phyloP scores from a whole-genome alignment of 306 rosid species.

The Styphnolobium japonicum region DNA sequence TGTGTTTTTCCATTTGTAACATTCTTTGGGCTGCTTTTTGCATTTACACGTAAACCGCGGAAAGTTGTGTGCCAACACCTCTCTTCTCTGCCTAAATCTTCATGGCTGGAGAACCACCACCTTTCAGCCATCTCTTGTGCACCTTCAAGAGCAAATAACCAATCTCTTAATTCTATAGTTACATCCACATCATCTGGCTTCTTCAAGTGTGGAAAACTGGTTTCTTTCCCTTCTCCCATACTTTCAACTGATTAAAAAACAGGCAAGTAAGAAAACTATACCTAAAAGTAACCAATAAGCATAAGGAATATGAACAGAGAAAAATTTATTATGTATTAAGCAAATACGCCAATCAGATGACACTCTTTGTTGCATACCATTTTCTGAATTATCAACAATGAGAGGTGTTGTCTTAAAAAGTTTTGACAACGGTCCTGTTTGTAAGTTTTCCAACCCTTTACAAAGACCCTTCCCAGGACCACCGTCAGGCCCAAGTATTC shows the following conservation, averaged over 20 bases:
- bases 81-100: conserved; percentile 67
- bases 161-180: conserved; percentile 72
- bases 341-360: conserved; percentile 17
- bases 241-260: conserved; percentile 40
- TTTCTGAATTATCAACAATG: conserved; percentile 39
- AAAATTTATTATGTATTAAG: not conserved
- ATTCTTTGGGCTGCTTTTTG: conserved; percentile 60
- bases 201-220: conserved; percentile 53
- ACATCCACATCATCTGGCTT: conserved; percentile 86
- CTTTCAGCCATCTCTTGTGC: conserved; percentile 70
- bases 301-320: conserved; percentile 2
- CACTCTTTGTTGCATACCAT: conserved; percentile 50
- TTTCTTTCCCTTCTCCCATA: conserved; percentile 50
- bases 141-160: conserved; percentile 97
- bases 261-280: not conserved
- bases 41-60: conserved; percentile 59
- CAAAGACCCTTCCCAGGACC: conserved; percentile 76
- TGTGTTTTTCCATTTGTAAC: conserved; percentile 43
- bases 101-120: conserved; percentile 63
- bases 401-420: conserved; percentile 64
- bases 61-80: conserved; percentile 91
- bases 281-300: not conserved
- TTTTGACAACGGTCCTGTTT: conserved; percentile 82
- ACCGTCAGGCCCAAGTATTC: conserved; percentile 93
- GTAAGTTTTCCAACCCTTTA: conserved; percentile 75